Percentiles rank a stretch among this genome's conserved stretches.
Evolutionary conservation across 192 early-diverging fungal genomes (phyloP).

Genomic region (Coemansia sp.): DNA sequence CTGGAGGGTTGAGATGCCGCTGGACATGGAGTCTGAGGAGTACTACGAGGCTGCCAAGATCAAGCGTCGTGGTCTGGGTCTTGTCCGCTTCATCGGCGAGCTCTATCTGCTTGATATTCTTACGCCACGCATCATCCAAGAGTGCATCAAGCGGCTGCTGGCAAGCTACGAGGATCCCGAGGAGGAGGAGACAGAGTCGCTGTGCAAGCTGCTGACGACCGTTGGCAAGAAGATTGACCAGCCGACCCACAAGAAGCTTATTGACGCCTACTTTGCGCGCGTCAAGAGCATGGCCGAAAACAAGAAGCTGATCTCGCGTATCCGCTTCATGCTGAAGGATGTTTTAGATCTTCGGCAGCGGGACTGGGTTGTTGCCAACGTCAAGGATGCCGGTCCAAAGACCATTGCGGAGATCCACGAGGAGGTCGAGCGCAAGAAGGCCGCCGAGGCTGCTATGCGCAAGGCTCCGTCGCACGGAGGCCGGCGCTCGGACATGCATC

Average conservation of each 20-base stretch:
- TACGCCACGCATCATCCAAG: slow-evolving; percentile 93
- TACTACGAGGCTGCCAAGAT: slow-evolving; percentile 86
- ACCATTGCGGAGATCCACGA: slow-evolving; percentile 93
- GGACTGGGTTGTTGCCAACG: slow-evolving; percentile 70
- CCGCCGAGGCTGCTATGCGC: slow-evolving; percentile 69
- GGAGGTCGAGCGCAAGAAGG: slow-evolving; percentile 68
- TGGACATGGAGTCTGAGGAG: slow-evolving; percentile 72
- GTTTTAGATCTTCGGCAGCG: slow-evolving; percentile 77
- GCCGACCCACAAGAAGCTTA: slow-evolving; percentile 53
- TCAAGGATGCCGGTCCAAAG: slow-evolving; percentile 71
- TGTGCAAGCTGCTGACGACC: slow-evolving; percentile 89
- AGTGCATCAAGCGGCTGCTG: slow-evolving; percentile 83
- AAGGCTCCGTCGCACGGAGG: slow-evolving; percentile 62
- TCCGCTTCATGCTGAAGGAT: slow-evolving; percentile 91
- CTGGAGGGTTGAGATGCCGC: slow-evolving; percentile 80
- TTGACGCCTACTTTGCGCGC: slow-evolving; percentile 87
- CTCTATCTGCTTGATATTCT: slow-evolving; percentile 89
- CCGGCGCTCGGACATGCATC: slow-evolving; percentile 58
- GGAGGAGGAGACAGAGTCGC: slow-evolving; percentile 93
- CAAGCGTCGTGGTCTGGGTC: slow-evolving; percentile 92
- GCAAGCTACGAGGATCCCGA: slow-evolving; percentile 71
- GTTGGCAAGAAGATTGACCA: slow-evolving; percentile 81
- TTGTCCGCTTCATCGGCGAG: slow-evolving; percentile 94
- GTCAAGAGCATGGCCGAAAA: slow-evolving; percentile 75
- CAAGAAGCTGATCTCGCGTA: slow-evolving; percentile 74